Evolutionary conservation across 2,329 filamentous ascomycete species (phyloP).

Genomic region (Immersiporthe knoxdaviesiana): DNA sequence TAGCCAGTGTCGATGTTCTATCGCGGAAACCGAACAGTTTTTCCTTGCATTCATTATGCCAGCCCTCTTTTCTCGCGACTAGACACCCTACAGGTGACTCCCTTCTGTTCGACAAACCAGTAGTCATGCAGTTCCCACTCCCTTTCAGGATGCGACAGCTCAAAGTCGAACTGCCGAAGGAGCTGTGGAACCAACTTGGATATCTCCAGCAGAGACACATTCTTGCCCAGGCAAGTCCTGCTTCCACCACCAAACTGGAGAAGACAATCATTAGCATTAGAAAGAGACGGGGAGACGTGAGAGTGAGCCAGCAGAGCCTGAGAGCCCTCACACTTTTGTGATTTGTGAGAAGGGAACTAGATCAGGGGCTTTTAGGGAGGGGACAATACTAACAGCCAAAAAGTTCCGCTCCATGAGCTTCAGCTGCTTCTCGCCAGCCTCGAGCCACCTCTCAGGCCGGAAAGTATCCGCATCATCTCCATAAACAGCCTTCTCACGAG

Average conservation of each 20-base stretch:
- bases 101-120: constrained; percentile 12
- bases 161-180: constrained; percentile 41
- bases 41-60: background rate
- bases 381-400: constrained; percentile 15
- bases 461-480: constrained; percentile 47
- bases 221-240: constrained; percentile 48
- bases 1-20: no score
- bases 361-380: no score
- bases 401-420: constrained; percentile 37
- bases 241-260: constrained; percentile 34
- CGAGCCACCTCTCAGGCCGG: constrained; percentile 54
- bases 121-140: constrained; percentile 15
- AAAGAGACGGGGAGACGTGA: background rate
- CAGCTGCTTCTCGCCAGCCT: constrained; percentile 39
- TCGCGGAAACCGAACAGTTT: no score
- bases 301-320: background rate
- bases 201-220: constrained; percentile 49
- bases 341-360: no score
- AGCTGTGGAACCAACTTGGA: constrained; percentile 46
- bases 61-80: background rate
- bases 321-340: no score
- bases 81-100: constrained; percentile 6
- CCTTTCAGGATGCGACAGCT: constrained; percentile 29
- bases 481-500: constrained; percentile 41
- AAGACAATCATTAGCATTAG: background rate